Base-by-base conservation (phyloP, 352 stramenopile species). In the Globisporangium splendens region DNA sequence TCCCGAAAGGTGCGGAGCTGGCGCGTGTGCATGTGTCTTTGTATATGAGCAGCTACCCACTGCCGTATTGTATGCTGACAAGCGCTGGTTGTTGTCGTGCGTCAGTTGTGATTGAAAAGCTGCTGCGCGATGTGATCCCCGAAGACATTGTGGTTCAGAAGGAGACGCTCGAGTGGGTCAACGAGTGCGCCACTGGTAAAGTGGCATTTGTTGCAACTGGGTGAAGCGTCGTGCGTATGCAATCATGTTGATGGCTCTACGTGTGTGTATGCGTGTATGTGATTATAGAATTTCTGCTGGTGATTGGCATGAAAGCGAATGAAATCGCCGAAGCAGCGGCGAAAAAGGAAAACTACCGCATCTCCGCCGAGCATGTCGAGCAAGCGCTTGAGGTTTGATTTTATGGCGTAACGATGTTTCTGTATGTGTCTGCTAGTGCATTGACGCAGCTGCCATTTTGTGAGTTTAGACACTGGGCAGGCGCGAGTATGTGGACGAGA, bases 321-420 rank as follows among this genome's bases (percentile, higher is more conserved):
- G 58, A 51, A 3, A 62, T 83, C 11, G 83, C 83, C 0, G 76
- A 84, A 51, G 62, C 48, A 4, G 49, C 54, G 21, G 68, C 79
- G 13, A 85, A 72, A 59, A 85, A 77, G 50, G 77, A 92, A 43
- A 86, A 87, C 56, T 88, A 89, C 50, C 83, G 83, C 47, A 79
- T 92, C 50, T 72, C 70, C 17, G 42, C 72, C n/a, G 77, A 88
- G 13, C 71, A 90, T 49, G 69, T 89, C 17, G 61, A 75, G 28
- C 50, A 71, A 39, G 79, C 79, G 52, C 69, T 92, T 22, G 62
- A 86, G 70, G 79, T 86, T 46, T 31, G 11, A 11, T 6, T 20
- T 13, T 7, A 38, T n/a, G 12, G 8, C 15, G 8, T 15, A 49
- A 11, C 7, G 39, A 47, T 51, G 28, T 18, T 5, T 18, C 21